Evolutionary conservation across 441 rosid genomes (phyloP).

Genomic region (Populus trichocarpa): DNA sequence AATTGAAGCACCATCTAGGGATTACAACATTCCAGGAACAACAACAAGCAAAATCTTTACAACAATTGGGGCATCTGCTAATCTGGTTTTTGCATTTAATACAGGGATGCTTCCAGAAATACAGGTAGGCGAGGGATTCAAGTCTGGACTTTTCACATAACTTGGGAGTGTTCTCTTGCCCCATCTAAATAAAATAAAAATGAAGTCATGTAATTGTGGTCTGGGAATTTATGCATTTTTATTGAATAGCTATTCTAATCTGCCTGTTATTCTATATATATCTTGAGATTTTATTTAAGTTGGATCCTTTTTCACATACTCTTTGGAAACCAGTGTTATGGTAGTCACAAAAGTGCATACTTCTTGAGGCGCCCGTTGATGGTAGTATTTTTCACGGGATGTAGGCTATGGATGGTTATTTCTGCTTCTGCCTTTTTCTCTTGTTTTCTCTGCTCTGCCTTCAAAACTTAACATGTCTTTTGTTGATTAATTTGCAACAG

Average conservation of each 20-base stretch:
- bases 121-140: constrained; percentile 46
- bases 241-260: not conserved
- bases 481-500: constrained; percentile 29
- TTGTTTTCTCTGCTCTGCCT: not conserved
- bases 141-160: constrained; percentile 1
- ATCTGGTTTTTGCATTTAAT: constrained; percentile 80
- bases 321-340: no score
- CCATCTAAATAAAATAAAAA: not conserved
- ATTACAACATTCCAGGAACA: constrained; percentile 64
- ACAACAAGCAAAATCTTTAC: constrained; percentile 45
- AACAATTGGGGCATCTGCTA: constrained; percentile 77
- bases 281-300: no score
- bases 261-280: not conserved
- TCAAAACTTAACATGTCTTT: not conserved
- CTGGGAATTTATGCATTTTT: not conserved
- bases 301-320: no score
- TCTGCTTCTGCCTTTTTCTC: not conserved
- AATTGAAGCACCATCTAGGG: constrained; percentile 57
- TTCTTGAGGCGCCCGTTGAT: not conserved
- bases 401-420: not conserved
- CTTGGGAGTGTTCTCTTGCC: not conserved
- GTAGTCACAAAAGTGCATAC: no score
- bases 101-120: constrained; percentile 98
- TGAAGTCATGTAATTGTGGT: not conserved
- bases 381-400: not conserved